Conservation (phyloP, 1,139 yeast genomes). For the Magnusiomyces magnusii region DNA sequence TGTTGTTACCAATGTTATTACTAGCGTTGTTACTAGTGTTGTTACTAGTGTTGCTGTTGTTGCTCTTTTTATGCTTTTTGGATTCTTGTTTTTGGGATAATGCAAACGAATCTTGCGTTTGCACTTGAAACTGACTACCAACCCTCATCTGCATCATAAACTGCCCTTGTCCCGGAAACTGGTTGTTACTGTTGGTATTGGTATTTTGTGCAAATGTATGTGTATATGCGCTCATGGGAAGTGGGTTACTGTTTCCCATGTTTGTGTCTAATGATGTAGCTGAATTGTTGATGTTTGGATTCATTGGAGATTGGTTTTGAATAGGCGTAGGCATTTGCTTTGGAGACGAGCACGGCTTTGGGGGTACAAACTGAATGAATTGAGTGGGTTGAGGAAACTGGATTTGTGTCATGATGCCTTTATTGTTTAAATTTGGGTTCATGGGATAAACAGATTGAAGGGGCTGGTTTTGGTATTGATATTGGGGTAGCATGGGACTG, state of each 20-base stretch:
- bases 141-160: slow-evolving; percentile 2
- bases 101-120: neutral
- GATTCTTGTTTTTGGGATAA: neutral
- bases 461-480: neutral
- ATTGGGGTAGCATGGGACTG: neutral
- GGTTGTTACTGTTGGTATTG: neutral
- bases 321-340: neutral
- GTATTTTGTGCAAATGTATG: neutral
- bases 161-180: neutral
- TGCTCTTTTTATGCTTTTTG: neutral
- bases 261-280: neutral
- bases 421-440: neutral
- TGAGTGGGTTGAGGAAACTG: neutral
- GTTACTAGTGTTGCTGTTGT: neutral
- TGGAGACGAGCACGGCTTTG: neutral
- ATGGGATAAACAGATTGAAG: neutral
- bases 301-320: neutral
- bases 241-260: too few relatives aligned
- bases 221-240: neutral
- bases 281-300: neutral
- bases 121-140: slow-evolving; percentile 1
- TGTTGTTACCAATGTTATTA: neutral
- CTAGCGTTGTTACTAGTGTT: neutral
- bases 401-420: neutral
- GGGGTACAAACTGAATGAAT: neutral